Evolutionary conservation across 2,329 filamentous ascomycete genomes (phyloP), one percentile per base, ranked within the genome.

Genomic region (Cercospora sp.): DNA sequence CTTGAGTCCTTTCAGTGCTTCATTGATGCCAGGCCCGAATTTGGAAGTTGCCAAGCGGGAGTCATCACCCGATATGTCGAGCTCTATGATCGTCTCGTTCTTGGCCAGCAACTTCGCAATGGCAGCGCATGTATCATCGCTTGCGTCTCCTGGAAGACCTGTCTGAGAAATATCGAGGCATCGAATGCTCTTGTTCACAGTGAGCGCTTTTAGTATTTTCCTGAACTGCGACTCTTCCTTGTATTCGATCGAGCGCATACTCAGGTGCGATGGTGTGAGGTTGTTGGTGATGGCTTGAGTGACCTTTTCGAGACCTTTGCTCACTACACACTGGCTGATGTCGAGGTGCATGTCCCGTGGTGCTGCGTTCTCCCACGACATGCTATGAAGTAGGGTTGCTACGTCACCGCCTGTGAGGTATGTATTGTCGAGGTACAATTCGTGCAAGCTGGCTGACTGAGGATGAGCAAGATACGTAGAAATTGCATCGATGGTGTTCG

Each of bases 61-160:
- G 71, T 89, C 88, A 73, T 91, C 90, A 8, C 90, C 90, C 28
- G 89, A 91, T 55, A 92, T 89, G 75, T 91, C 88, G 12, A 92
- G 80, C 75, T 88, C 88, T 72, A 89, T 83, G 2, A 92, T 80
- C 0, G 87, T 88, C n/a, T 83, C 82, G 69, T 92, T 92, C 63
- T 89, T 85, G 37, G 88, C 86, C 72, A 92, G 89, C 79, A 92
- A 85, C 61, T 83, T 77, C 69, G 88, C 85, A 65, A 92, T 78
- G 13, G 87, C 85, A 68, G 86, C 85, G 73, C 88, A 91, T 0
- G 89, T 91, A 66, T 90, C 88, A 9, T 87, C 85, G 8, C 87
- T 86, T 3, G 89, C 89, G 75, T 91, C 89, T 64, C 88, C 88
- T 13, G 89, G 90, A 24, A 92, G 81, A 0, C 89, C 91, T 1